These are phyloP conservation scores for Spirogloea muscicola DNA, from an alignment of 139 green algal genomes.

Conservation along the genomic window DNA sequence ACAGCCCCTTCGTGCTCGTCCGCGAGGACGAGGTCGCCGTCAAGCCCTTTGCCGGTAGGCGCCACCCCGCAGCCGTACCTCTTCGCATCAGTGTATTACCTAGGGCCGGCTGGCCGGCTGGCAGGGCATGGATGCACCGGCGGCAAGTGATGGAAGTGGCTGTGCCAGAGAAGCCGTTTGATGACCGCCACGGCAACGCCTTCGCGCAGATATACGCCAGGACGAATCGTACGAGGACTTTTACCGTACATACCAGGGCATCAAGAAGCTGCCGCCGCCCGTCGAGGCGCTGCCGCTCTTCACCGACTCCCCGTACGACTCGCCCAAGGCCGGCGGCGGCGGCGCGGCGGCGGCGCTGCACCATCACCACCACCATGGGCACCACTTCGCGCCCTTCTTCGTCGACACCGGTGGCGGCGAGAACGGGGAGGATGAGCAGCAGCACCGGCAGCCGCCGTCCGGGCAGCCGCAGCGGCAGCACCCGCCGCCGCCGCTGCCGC, in stretches of 20 bases:
- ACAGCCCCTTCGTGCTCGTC: slow-evolving; percentile 15
- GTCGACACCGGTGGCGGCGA: no score
- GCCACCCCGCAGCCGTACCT: not conserved
- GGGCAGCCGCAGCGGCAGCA: not conserved
- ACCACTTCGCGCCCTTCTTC: no score
- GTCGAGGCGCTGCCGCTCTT: slow-evolving; percentile 32
- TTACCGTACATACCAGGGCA: slow-evolving; percentile 38
- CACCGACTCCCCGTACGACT: slow-evolving; percentile 20
- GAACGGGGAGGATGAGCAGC: no score
- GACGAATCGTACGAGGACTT: slow-evolving; percentile 45
- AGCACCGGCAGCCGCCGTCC: not conserved
- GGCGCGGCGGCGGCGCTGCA: no score
- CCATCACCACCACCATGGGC: no score
- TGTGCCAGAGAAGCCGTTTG: no score
- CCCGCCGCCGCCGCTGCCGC: not conserved
- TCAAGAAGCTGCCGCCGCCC: slow-evolving; percentile 42
- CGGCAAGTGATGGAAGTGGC: no score
- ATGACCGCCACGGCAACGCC: no score
- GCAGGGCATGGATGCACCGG: no score
- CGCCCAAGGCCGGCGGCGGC: not conserved
- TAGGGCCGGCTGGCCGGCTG: no score
- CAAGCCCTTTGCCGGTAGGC: slow-evolving; percentile 30
- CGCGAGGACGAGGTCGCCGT: slow-evolving; percentile 25
- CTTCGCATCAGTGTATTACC: no score
- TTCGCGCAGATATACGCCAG: slow-evolving; percentile 34